These are phyloP conservation scores for Pezicula neosporulosa DNA, from an alignment of 2,329 filamentous ascomycete genomes.

Conservation along the genomic window DNA sequence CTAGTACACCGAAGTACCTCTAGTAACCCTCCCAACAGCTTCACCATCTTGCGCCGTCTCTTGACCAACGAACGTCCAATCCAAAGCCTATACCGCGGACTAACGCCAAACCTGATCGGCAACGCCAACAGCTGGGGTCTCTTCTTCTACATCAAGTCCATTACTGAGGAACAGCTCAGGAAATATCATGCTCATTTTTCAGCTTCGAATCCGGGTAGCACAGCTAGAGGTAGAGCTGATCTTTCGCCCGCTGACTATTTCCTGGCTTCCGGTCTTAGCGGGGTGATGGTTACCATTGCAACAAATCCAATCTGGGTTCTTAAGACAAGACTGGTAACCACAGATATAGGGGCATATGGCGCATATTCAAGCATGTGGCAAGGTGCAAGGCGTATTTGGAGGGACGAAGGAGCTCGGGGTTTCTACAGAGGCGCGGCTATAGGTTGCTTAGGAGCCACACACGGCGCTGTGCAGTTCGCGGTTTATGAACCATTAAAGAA, in stretches of 20 bases:
- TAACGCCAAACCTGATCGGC: constrained; percentile 86
- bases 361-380: constrained; percentile 78
- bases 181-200: constrained; percentile 14
- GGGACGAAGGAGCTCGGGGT: constrained; percentile 69
- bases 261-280: constrained; percentile 65
- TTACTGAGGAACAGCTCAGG: constrained; percentile 41
- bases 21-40: constrained; percentile 41
- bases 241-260: constrained; percentile 65
- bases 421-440: constrained; percentile 88
- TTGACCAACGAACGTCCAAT: constrained; percentile 49
- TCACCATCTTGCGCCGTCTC: constrained; percentile 45
- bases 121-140: constrained; percentile 88
- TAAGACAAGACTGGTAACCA: constrained; percentile 95
- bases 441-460: constrained; percentile 80
- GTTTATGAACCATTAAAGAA: constrained; percentile 76
- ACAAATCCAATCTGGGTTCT: constrained; percentile 98
- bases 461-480: constrained; percentile 93
- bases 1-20: constrained; percentile 48
- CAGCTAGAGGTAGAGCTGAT: background rate
- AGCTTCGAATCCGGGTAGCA: constrained; percentile 2
- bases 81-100: constrained; percentile 78
- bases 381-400: constrained; percentile 65
- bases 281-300: constrained; percentile 71
- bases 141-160: constrained; percentile 79
- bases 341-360: constrained; percentile 67